A percentile compares a stretch with the other conserved stretches of the same genome.
phyloP scores from a whole-genome alignment of 2,329 filamentous ascomycete genomes.

The Alternaria longipes region DNA sequence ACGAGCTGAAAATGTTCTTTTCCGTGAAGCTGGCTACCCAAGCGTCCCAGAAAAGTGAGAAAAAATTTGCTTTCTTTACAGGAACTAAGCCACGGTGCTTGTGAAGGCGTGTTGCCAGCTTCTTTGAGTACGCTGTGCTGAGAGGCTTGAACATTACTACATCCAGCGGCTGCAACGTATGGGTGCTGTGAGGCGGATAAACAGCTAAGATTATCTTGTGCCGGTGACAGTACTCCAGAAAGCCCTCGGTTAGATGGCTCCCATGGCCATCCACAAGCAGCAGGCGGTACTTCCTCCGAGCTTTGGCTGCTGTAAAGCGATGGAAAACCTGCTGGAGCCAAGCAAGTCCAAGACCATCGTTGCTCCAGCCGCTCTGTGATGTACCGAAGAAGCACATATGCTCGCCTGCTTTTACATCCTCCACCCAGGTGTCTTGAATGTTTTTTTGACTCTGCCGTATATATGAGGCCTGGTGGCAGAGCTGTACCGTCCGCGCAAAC shows the following conservation, averaged over 20 bases:
- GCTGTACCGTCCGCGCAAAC: conserved; percentile 1
- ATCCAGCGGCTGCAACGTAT: not conserved
- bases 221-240: not conserved
- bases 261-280: not conserved
- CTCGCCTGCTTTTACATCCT: no score
- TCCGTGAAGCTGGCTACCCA: not conserved
- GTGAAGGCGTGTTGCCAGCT: not conserved
- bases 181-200: not conserved
- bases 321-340: not conserved
- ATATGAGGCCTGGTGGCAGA: not conserved
- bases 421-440: no score
- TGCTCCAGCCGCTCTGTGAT: no score
- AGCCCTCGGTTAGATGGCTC: not conserved
- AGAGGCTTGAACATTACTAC: not conserved
- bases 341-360: not conserved
- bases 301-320: not conserved
- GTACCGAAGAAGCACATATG: no score
- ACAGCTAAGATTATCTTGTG: not conserved
- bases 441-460: no score
- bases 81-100: no score
- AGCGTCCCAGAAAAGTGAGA: not conserved
- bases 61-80: not conserved
- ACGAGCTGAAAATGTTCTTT: not conserved
- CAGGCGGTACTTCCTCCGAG: not conserved
- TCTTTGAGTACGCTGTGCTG: not conserved